Conservation (phyloP, 495 filamentous ascomycete genomes). For the Thozetella sp. region DNA sequence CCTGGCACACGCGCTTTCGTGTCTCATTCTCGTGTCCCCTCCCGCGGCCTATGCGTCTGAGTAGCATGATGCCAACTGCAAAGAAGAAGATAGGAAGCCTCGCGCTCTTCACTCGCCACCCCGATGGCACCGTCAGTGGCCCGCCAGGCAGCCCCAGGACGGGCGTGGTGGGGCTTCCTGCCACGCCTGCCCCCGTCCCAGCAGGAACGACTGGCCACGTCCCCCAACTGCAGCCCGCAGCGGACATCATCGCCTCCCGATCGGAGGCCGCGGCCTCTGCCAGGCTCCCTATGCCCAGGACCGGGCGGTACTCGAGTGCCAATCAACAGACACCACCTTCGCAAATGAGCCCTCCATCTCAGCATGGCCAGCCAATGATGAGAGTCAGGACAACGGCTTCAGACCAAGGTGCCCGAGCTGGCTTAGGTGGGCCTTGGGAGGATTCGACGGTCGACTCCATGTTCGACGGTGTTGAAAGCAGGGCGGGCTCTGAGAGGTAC, state of each 20-base stretch:
- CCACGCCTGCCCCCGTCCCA: conserved; percentile 12
- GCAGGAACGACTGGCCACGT: conserved; percentile 8
- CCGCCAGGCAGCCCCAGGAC: conserved; percentile 16
- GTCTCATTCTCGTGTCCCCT: not conserved
- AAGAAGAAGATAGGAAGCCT: conserved; percentile 32
- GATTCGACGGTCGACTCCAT: conserved; percentile 37
- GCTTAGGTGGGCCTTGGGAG: conserved; percentile 26
- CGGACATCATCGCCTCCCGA: conserved; percentile 22
- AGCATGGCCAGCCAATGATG: conserved; percentile 28
- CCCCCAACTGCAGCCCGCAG: conserved; percentile 21
- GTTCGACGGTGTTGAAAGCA: conserved; percentile 29
- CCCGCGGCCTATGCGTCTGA: conserved; percentile 19
- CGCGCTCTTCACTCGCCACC: conserved; percentile 23
- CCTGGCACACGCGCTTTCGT: not conserved
- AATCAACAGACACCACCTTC: conserved; percentile 13
- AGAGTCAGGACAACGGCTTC: conserved; percentile 26
- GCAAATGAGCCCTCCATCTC: conserved; percentile 16
- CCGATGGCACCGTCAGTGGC: conserved; percentile 17
- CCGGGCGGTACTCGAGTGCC: conserved; percentile 10
- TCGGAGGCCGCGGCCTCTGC: conserved; percentile 13
- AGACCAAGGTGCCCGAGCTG: conserved; percentile 19
- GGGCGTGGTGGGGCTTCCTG: conserved; percentile 22
- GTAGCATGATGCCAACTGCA: conserved; percentile 31
- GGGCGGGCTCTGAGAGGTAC: conserved; percentile 23
- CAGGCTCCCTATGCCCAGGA: conserved; percentile 20